A percentile compares a stretch with the other conserved stretches of the same genome.
Evolutionary conservation across 1,284 basidiomycete genomes (phyloP).

Genomic region (Ceratorhiza oryzae-sativae): DNA sequence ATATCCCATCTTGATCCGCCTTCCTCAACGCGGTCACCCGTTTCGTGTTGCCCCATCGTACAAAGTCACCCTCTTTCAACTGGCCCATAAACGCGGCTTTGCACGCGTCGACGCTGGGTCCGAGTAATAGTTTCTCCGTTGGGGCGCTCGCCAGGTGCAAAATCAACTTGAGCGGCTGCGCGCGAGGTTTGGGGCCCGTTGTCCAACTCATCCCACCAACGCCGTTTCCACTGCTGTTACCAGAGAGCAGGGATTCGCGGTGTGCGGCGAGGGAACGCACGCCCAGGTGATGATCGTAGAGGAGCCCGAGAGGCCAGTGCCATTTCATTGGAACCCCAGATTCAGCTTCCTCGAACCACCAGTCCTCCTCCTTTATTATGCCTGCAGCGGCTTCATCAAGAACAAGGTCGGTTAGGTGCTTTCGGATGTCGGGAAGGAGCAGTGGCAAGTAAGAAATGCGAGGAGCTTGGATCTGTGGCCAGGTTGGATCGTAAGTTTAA

Average conservation of each 20-base stretch:
- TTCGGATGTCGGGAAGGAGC: constrained; percentile 83
- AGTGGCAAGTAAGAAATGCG: constrained; percentile 90
- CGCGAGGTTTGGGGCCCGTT: constrained; percentile 48
- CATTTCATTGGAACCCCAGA: constrained; percentile 79
- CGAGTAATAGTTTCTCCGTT: constrained; percentile 80
- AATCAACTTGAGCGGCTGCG: constrained; percentile 73
- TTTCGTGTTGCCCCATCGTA: constrained; percentile 93
- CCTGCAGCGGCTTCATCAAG: constrained; percentile 81
- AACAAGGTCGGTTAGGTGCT: constrained; percentile 86
- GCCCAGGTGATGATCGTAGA: constrained; percentile 79
- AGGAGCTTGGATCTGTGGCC: constrained; percentile 69
- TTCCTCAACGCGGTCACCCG: constrained; percentile 88
- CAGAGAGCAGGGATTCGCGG: constrained; percentile 10
- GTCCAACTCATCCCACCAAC: constrained; percentile 17
- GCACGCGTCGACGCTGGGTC: constrained; percentile 80
- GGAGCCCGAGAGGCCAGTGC: constrained; percentile 95
- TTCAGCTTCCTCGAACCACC: constrained; percentile 90
- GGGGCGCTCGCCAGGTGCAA: constrained; percentile 88
- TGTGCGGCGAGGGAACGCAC: constrained; percentile 33
- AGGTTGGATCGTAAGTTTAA: background rate
- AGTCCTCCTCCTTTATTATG: constrained; percentile 79
- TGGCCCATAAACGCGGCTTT: constrained; percentile 93
- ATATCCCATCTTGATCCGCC: constrained; percentile 89
- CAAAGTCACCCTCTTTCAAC: constrained; percentile 93
- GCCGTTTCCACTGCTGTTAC: background rate